Evolutionary conservation across 31 red algal genomes (phyloP), one percentile per base, ranked within the genome.

Genomic region (Endocladia muricata): DNA sequence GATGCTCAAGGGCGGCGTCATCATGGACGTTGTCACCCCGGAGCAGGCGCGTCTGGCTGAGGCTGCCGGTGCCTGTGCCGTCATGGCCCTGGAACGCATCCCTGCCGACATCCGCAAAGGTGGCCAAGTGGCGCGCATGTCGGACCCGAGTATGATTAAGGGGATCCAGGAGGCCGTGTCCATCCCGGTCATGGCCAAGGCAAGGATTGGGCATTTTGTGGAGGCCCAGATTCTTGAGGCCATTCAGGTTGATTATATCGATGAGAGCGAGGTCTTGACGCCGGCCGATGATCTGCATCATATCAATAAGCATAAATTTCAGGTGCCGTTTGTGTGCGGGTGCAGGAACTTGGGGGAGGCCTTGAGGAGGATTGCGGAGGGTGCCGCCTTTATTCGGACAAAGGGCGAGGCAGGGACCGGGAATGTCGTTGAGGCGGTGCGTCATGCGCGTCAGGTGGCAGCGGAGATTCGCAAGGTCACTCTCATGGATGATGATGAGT

Each of bases 1-100:
- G 67, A 98, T 98, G 96, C 83, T 98, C 70, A 98, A 98, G 73
- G 96, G 96, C 61, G 96, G 96, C 55, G 96, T 98, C 78, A 98
- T 98, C 55, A 98, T 98, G 96, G 96, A 98, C 71, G 96, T 98
- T 37, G 96, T 98, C 11, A 98, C 96, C n/a, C 91, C 96, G 13
- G 96, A 94, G 48, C 96, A 98, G 76, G 96, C 96, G 1, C 42
- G 58, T 17, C 75, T 98, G 38, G 96, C 96, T 25, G 96, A 94
- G 75, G 55, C 77, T 23, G 96, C 96, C 1, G 96, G 96, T 30
- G 96, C 96, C 55, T 94, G 91, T 70, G 96, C 96, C 47, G 96
- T 98, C 52, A 98, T 98, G 96, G 96, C 96, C 9, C 78, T 98
- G 76, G 96, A 98, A 73, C 88, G 93, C 25, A 98, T 98, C 82